Conservation (phyloP, 208 protist species). For the Acanthamoeba lenticulata region DNA sequence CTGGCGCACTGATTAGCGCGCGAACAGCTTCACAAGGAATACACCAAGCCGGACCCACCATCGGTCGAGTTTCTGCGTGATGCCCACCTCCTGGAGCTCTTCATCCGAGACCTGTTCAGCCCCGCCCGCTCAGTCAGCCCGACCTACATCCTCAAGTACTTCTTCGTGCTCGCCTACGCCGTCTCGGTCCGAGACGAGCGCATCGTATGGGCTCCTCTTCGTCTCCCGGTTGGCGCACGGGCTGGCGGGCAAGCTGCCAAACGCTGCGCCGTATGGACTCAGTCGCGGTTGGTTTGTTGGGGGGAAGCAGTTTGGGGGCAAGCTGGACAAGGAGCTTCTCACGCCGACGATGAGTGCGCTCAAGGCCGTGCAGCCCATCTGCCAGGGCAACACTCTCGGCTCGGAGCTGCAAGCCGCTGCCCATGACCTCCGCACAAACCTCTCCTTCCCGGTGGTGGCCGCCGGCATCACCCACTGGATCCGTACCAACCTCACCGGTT, state of each 20-base stretch:
- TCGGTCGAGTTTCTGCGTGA: conserved; percentile 60
- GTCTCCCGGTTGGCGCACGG: neutral
- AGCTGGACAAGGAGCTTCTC: conserved; percentile 10
- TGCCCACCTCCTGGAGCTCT: conserved; percentile 47
- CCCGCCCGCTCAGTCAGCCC: neutral
- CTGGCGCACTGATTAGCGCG: neutral
- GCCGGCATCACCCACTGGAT: conserved; percentile 59
- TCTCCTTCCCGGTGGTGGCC: conserved; percentile 53
- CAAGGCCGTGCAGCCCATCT: conserved; percentile 50
- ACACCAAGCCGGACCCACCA: conserved; percentile 48
- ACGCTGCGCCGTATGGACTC: too few species aligned
- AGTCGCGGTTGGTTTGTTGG: neutral
- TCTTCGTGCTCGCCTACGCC: conserved; percentile 60
- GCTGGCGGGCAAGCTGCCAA: too few species aligned
- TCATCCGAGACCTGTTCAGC: conserved; percentile 62
- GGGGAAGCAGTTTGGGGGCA: neutral
- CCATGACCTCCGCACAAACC: conserved; percentile 18
- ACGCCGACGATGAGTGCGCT: conserved; percentile 41
- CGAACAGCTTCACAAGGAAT: conserved; percentile 53
- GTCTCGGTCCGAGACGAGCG: neutral
- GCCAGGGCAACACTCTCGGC: conserved; percentile 44
- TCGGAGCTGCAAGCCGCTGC: conserved; percentile 64
- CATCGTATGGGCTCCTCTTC: neutral
- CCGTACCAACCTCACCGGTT: conserved; percentile 58
- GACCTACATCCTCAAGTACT: conserved; percentile 23